Conservation (phyloP, 2,329 filamentous ascomycete species). For the Kalmusia sp. region DNA sequence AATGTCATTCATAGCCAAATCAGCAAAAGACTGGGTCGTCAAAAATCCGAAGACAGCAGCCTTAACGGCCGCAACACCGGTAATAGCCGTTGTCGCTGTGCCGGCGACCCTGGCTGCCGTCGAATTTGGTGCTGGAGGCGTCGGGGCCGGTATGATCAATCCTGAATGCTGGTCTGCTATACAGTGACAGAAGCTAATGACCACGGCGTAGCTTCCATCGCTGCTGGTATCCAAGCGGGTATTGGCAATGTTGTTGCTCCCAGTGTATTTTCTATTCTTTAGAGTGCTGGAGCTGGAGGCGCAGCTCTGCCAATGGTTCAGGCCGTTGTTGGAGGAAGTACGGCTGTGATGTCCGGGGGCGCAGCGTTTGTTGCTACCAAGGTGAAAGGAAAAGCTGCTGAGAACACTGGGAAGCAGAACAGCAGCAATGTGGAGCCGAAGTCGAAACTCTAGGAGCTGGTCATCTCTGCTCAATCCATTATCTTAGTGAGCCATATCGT, state of each 20-base stretch:
- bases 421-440: too few relatives aligned
- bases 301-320: background rate
- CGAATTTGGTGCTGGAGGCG: conserved; percentile 21
- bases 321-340: background rate
- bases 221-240: conserved; percentile 5
- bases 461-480: too few relatives aligned
- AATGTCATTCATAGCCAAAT: background rate
- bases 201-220: background rate
- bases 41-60: conserved; percentile 16
- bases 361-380: background rate
- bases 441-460: too few relatives aligned
- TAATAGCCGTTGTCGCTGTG: conserved; percentile 6
- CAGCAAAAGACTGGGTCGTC: conserved; percentile 17
- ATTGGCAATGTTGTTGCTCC: conserved; percentile 2
- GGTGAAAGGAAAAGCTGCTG: too few relatives aligned
- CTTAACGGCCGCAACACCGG: conserved; percentile 14
- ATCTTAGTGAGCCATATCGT: too few relatives aligned
- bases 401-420: too few relatives aligned
- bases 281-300: background rate
- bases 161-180: too few relatives aligned
- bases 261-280: background rate
- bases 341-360: background rate
- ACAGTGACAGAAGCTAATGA: background rate
- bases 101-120: conserved; percentile 5
- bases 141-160: conserved; percentile 19